These are phyloP conservation scores for Pseudozyma thailandica DNA, from an alignment of 1,284 basidiomycete species.

Conservation along the genomic window DNA sequence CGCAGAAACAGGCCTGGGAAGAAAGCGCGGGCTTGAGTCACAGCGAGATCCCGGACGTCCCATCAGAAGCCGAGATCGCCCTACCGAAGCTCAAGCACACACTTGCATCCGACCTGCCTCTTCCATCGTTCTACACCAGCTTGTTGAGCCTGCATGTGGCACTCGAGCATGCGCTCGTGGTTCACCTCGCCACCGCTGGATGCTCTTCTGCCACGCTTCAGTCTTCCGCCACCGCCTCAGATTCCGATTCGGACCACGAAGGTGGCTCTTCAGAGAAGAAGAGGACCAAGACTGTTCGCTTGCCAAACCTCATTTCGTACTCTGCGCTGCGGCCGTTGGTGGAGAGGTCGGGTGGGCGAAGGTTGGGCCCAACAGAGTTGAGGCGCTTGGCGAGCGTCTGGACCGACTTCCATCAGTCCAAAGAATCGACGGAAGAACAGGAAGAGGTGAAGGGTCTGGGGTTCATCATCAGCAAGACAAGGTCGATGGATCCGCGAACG, in stretches of 20 bases:
- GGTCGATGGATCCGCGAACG: constrained; percentile 48
- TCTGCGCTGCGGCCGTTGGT: constrained; percentile 57
- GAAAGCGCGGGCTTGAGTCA: constrained; percentile 2
- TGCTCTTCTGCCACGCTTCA: constrained; percentile 45
- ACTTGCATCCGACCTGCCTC: constrained; percentile 39
- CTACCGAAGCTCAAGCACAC: constrained; percentile 21
- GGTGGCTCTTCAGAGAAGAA: constrained; percentile 2
- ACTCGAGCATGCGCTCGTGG: constrained; percentile 61
- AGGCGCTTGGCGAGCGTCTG: constrained; percentile 55
- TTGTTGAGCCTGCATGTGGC: constrained; percentile 55
- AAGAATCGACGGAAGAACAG: neutral
- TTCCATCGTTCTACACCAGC: constrained; percentile 51
- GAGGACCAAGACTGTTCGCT: constrained; percentile 34
- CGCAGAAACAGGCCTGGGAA: neutral
- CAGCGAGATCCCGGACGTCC: constrained; percentile 9
- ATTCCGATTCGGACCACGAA: constrained; percentile 9
- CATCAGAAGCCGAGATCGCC: neutral
- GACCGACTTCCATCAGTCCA: constrained; percentile 35
- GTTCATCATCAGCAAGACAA: constrained; percentile 47
- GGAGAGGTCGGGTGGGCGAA: constrained; percentile 55
- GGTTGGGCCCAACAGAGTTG: constrained; percentile 49
- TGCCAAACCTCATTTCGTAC: constrained; percentile 60
- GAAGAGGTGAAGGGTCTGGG: constrained; percentile 53
- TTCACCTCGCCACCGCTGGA: constrained; percentile 62
- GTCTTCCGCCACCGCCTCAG: constrained; percentile 12